Percentiles rank a stretch among this genome's conserved stretches.
Evolutionary conservation across 1,284 basidiomycete species (phyloP).

Genomic region (Rhodotorula sp.): DNA sequence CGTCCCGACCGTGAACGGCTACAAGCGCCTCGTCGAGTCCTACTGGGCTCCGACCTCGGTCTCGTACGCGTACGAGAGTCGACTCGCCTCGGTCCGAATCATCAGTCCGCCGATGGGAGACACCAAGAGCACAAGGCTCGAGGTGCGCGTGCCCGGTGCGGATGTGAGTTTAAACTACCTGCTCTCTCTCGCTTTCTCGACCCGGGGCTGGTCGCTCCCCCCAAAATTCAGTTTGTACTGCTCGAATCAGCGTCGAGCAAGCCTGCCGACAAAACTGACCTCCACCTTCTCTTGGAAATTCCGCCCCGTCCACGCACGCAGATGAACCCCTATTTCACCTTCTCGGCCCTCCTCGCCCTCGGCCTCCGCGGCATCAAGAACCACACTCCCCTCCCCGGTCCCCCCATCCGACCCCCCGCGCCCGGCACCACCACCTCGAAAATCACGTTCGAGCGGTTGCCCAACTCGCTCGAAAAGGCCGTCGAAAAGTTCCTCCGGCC

Average conservation of each 20-base stretch:
- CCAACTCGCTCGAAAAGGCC: constrained; percentile 70
- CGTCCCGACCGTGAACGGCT: constrained; percentile 53
- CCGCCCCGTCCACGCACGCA: constrained; percentile 23
- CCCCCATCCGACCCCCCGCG: constrained; percentile 59
- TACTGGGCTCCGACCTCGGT: constrained; percentile 53
- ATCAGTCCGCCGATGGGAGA: constrained; percentile 83
- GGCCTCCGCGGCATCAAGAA: constrained; percentile 84
- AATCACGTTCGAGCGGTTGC: constrained; percentile 59
- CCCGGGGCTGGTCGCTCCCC: no score
- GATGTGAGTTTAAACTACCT: constrained; percentile 60
- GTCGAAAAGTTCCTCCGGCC: constrained; percentile 73
- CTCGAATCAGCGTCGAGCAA: no score
- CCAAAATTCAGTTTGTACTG: no score
- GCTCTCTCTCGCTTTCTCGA: no score
- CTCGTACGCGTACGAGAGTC: constrained; percentile 92
- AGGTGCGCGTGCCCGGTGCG: constrained; percentile 80
- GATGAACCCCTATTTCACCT: constrained; percentile 79
- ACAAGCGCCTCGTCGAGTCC: constrained; percentile 80
- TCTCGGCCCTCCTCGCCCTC: constrained; percentile 80
- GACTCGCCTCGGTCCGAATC: constrained; percentile 84
- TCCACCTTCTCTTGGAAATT: no score
- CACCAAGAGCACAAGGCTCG: constrained; percentile 67
- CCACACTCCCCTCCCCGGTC: constrained; percentile 65
- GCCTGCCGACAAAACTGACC: background rate
- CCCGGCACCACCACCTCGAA: constrained; percentile 50